Conservation (phyloP, 352 stramenopile genomes). For the Globisporangium mamillatum region DNA sequence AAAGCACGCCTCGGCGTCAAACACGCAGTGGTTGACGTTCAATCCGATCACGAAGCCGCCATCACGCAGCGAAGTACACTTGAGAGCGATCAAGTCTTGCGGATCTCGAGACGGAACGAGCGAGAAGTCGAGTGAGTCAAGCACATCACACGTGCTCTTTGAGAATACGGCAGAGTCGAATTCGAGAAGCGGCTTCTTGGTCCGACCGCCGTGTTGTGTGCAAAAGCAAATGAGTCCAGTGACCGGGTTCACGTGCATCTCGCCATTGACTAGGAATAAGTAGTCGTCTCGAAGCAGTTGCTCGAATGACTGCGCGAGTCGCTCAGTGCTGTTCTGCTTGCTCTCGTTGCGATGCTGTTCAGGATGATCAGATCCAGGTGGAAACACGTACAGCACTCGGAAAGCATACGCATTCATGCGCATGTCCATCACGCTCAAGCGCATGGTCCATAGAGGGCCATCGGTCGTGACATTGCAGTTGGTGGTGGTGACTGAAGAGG, state of each 20-base stretch:
- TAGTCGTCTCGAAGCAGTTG: constrained; percentile 17
- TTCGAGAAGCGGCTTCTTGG: neutral
- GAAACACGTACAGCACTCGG: constrained; percentile 17
- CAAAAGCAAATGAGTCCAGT: neutral
- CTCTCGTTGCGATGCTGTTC: neutral
- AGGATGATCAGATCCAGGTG: neutral
- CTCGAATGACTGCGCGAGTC: constrained; percentile 12
- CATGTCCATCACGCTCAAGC: constrained; percentile 13
- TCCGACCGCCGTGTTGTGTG: neutral
- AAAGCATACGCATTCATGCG: constrained; percentile 16
- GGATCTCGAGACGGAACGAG: neutral
- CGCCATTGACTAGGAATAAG: constrained; percentile 1
- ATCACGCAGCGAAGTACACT: constrained; percentile 11
- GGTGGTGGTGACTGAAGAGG: neutral
- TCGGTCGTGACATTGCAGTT: neutral
- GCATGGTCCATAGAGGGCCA: neutral
- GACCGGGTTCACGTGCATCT: constrained; percentile 2
- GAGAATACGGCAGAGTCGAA: neutral
- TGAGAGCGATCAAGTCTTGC: constrained; percentile 6
- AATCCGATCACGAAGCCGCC: constrained; percentile 17
- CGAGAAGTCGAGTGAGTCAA: constrained; percentile 3
- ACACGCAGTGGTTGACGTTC: constrained; percentile 16
- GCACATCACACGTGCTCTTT: constrained; percentile 1
- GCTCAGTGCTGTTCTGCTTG: neutral
- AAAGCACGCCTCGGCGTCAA: constrained; percentile 16